Evolutionary conservation across 352 stramenopile species (phyloP).

Genomic region (Pythium guiyangense): DNA sequence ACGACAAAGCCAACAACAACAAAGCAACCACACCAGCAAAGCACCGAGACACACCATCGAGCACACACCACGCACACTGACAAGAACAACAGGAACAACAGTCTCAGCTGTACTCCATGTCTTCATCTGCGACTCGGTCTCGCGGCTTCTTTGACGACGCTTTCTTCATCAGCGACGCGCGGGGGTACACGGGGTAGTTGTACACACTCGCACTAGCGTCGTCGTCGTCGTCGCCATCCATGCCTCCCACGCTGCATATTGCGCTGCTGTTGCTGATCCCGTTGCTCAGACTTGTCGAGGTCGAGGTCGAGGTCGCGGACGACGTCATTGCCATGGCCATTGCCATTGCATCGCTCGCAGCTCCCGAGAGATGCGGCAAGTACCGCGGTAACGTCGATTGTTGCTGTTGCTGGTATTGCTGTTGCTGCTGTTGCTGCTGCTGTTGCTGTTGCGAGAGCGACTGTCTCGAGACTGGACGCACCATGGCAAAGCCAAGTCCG

Average conservation of each 20-base stretch:
- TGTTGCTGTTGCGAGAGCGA: slow-evolving; percentile 27
- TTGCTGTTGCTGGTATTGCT: no score
- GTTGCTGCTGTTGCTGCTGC: slow-evolving; percentile 26
- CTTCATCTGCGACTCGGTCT: slow-evolving; percentile 34
- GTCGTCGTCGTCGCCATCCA: slow-evolving; percentile 21
- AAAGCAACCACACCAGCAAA: neutral
- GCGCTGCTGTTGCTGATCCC: neutral
- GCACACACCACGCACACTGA: no score
- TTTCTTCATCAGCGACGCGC: slow-evolving; percentile 30
- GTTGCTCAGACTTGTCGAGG: neutral
- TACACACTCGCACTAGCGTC: slow-evolving; percentile 29
- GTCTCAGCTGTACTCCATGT: slow-evolving; percentile 51
- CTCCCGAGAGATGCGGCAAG: slow-evolving; percentile 33
- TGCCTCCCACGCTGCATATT: neutral
- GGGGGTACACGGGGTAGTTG: slow-evolving; percentile 55
- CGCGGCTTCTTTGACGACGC: slow-evolving; percentile 44
- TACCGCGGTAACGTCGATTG: slow-evolving; percentile 29
- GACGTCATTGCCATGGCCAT: neutral
- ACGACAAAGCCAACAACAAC: neutral
- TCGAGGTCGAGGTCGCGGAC: no score
- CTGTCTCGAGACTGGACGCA: slow-evolving; percentile 43
- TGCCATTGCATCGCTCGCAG: slow-evolving; percentile 17
- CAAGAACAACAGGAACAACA: no score
- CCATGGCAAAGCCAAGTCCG: slow-evolving; percentile 23
- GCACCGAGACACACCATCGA: no score